phyloP scores from a whole-genome alignment of 73 alveolate species.

The Paramecium bursaria region DNA sequence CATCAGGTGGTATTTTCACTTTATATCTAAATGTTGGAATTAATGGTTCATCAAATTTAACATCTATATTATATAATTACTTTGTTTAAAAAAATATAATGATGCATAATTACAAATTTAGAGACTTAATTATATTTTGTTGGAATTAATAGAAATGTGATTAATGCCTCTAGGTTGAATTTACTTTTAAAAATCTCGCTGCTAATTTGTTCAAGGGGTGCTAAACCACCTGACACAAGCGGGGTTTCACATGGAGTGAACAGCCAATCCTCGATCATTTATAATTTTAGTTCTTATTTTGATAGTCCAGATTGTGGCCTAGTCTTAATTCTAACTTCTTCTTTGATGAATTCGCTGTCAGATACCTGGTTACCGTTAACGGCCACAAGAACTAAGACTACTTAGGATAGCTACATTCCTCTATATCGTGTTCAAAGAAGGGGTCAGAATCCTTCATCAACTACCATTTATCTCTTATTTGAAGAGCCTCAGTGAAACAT shows the following conservation, averaged over 20 bases:
- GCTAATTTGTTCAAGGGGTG: conserved; percentile 23
- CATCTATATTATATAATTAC: conserved; percentile 39
- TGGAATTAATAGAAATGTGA: conserved; percentile 35
- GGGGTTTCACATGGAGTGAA: conserved; percentile 52
- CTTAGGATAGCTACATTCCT: conserved; percentile 3
- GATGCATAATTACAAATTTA: conserved; percentile 18
- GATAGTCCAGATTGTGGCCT: conserved; percentile 49
- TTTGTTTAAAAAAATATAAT: background rate
- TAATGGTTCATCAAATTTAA: conserved; percentile 7
- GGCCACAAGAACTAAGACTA: conserved; percentile 20
- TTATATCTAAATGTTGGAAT: conserved; percentile 32
- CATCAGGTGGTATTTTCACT: conserved; percentile 7
- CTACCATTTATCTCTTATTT: background rate
- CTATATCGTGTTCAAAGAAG: conserved; percentile 33
- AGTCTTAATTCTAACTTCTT: conserved; percentile 28
- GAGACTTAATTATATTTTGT: conserved; percentile 19
- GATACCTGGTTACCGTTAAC: conserved; percentile 17
- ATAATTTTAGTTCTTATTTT: conserved; percentile 40
- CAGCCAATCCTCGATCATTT: conserved; percentile 56
- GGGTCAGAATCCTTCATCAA: background rate
- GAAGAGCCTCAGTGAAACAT: conserved; percentile 31
- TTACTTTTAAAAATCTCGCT: conserved; percentile 40
- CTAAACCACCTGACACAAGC: conserved; percentile 5
- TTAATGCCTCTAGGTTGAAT: background rate
- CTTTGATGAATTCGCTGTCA: background rate